These are phyloP conservation scores for Trichosporon sp. DNA, from an alignment of 1,284 basidiomycete species.

Conservation along the genomic window DNA sequence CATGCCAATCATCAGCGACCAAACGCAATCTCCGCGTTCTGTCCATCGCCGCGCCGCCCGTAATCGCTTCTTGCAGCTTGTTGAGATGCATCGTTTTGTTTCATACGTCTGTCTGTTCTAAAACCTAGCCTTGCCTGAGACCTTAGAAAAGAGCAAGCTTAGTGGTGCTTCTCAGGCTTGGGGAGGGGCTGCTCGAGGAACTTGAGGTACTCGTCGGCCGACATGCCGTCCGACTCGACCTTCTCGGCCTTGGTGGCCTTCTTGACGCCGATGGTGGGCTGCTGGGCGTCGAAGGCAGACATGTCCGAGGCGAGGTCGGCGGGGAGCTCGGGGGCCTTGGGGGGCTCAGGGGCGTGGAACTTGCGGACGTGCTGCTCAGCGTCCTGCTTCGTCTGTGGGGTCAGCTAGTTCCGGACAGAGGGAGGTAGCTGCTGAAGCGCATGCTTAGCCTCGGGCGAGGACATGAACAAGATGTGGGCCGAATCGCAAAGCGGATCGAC, in stretches of 20 bases:
- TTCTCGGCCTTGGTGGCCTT: conserved; percentile 31
- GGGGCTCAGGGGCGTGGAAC: conserved; percentile 63
- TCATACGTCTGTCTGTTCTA: not conserved
- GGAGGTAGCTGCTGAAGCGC: not conserved
- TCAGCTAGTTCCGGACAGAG: conserved; percentile 10
- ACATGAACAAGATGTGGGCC: not conserved
- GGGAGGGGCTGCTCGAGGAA: conserved; percentile 54
- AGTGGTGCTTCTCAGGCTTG: conserved; percentile 53
- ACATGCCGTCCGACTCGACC: conserved; percentile 47
- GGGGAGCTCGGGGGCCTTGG: conserved; percentile 65
- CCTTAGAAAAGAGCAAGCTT: not conserved
- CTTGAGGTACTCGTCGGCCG: conserved; percentile 58
- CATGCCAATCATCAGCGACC: too few species aligned
- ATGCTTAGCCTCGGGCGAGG: not conserved
- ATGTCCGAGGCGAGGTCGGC: conserved; percentile 75
- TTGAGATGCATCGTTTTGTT: conserved; percentile 1
- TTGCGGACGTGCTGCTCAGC: conserved; percentile 72
- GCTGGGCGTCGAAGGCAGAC: conserved; percentile 67
- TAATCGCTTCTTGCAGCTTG: not conserved
- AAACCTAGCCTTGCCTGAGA: not conserved
- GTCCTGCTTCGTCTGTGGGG: conserved; percentile 66
- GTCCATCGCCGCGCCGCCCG: not conserved
- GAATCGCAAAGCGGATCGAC: not conserved
- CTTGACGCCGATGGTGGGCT: conserved; percentile 57
- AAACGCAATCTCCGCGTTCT: too few species aligned